Conservation (phyloP, 1,284 basidiomycete species). For the Trichosporon sp. region DNA sequence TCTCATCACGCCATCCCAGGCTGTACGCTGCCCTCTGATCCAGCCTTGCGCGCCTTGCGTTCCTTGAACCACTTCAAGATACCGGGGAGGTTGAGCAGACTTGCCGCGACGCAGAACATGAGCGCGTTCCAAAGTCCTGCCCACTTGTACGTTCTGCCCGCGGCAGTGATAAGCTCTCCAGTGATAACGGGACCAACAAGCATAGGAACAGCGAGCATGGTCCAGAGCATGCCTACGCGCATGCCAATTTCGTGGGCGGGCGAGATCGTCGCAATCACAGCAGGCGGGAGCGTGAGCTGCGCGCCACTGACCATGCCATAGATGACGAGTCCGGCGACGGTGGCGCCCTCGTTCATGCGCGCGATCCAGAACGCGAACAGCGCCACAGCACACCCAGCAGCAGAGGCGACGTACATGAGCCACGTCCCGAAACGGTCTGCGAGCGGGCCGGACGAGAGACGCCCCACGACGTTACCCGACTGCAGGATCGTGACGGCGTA, state of each 20-base stretch:
- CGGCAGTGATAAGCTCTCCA: conserved; percentile 36
- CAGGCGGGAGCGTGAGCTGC: conserved; percentile 49
- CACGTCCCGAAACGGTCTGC: conserved; percentile 28
- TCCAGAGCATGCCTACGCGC: conserved; percentile 52
- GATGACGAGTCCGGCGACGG: conserved; percentile 42
- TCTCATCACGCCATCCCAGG: not conserved
- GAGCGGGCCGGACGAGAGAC: conserved; percentile 19
- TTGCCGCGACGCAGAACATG: not conserved
- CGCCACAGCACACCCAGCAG: not conserved
- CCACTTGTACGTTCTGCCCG: conserved; percentile 22
- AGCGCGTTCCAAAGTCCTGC: conserved; percentile 18
- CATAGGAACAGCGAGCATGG: conserved; percentile 38
- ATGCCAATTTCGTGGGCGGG: conserved; percentile 52
- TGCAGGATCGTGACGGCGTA: conserved; percentile 28
- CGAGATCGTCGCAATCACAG: conserved; percentile 46
- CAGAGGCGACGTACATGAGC: conserved; percentile 19
- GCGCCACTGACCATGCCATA: conserved; percentile 48
- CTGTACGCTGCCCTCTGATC: not conserved
- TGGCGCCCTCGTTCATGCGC: conserved; percentile 34
- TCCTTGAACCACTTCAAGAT: not conserved
- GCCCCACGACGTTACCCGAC: conserved; percentile 22
- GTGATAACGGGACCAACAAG: conserved; percentile 49
- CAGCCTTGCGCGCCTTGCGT: not conserved
- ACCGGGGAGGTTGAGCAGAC: not conserved
- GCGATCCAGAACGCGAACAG: conserved; percentile 36